Evolutionary conservation across 257 asterid species (phyloP).

Genomic region (Fraxinus quadrangulata): DNA sequence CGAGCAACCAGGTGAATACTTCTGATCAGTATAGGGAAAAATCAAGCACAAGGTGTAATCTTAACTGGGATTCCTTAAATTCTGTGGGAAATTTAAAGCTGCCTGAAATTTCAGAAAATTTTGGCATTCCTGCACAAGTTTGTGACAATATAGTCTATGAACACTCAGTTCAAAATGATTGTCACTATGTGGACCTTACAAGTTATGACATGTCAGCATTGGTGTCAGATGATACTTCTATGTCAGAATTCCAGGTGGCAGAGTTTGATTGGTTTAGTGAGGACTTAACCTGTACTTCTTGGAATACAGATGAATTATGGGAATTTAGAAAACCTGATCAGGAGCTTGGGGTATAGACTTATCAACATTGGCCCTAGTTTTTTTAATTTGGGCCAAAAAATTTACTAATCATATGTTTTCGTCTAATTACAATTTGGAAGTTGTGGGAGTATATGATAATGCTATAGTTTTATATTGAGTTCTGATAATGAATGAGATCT

Average conservation of each 20-base stretch:
- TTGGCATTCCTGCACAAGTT: conserved; percentile 14
- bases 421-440: background rate
- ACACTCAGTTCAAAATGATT: conserved; percentile 26
- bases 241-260: conserved; percentile 45
- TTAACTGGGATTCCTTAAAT: conserved; percentile 22
- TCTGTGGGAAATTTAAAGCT: conserved; percentile 3
- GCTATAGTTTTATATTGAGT: background rate
- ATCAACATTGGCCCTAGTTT: conserved; percentile 23
- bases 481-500: background rate
- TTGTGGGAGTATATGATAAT: conserved; percentile 18
- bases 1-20: conserved; percentile 13
- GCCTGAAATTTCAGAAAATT: conserved; percentile 12
- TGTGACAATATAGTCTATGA: conserved; percentile 4
- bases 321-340: conserved; percentile 44
- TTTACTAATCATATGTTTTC: background rate
- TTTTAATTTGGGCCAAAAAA: conserved; percentile 24
- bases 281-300: conserved; percentile 40
- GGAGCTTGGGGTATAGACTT: conserved; percentile 25
- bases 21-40: conserved; percentile 4
- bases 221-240: conserved; percentile 28
- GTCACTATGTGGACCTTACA: conserved; percentile 43
- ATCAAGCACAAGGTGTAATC: background rate
- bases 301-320: conserved; percentile 73
- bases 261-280: conserved; percentile 51
- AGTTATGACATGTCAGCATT: conserved; percentile 37